Conservation (phyloP, 202 grass and related monocot genomes). For the Saccharum hybrid region DNA sequence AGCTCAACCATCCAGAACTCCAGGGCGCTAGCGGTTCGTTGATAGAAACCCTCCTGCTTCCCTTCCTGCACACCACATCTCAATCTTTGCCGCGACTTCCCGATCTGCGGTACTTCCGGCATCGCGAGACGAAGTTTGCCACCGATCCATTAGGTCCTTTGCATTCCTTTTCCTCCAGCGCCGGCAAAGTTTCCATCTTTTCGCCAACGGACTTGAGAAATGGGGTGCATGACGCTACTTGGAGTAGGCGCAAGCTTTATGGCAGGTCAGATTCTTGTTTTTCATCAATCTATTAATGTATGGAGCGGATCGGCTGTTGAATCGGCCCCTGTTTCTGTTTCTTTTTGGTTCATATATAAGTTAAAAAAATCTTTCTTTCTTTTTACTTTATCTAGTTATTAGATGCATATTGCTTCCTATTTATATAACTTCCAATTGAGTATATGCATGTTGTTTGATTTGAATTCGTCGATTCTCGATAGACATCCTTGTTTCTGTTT, state of each 20-base stretch:
- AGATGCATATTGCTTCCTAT: constrained; percentile 42
- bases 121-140: constrained; percentile 17
- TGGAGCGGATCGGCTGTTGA: constrained; percentile 27
- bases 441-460: constrained; percentile 38
- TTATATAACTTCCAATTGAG: not conserved
- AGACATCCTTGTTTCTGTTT: constrained; percentile 35
- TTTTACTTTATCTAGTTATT: constrained; percentile 18
- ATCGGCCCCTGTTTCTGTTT: constrained; percentile 39
- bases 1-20: constrained; percentile 56
- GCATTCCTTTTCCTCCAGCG: constrained; percentile 34
- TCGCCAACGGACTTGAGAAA: constrained; percentile 28
- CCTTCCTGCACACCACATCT: constrained; percentile 34
- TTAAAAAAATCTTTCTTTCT: not conserved
- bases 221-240: constrained; percentile 48
- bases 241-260: constrained; percentile 44
- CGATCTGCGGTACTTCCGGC: constrained; percentile 56
- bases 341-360: not conserved
- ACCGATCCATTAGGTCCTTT: constrained; percentile 36
- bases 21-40: constrained; percentile 44
- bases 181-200: constrained; percentile 45
- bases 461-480: constrained; percentile 43
- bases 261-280: constrained; percentile 55
- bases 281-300: constrained; percentile 22
- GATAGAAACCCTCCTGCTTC: constrained; percentile 33
- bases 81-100: constrained; percentile 42